Conservation (phyloP, 768 basidiomycete genomes). For the Trametopsis cervina region DNA sequence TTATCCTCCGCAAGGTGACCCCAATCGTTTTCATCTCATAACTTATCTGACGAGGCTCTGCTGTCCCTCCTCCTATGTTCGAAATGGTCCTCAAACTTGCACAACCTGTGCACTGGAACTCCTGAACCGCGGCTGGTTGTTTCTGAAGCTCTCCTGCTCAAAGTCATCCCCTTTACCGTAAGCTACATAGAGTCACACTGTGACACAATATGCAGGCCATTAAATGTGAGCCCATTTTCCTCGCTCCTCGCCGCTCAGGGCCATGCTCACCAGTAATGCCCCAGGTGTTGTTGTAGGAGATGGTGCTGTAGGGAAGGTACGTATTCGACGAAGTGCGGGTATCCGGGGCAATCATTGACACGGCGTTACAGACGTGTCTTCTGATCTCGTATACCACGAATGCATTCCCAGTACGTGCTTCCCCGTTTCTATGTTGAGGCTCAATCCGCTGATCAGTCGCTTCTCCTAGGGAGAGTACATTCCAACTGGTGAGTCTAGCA, state of each 20-base stretch:
- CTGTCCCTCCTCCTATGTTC: constrained; percentile 6
- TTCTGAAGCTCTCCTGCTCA: not conserved
- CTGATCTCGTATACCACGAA: constrained; percentile 99
- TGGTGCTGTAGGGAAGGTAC: constrained; percentile 96
- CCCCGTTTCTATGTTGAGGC: constrained; percentile 5
- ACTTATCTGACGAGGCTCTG: constrained; percentile 11
- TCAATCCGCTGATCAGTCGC: constrained; percentile 13
- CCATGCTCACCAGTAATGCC: constrained; percentile 24
- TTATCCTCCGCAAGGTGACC: constrained; percentile 7
- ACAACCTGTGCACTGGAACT: too few species aligned
- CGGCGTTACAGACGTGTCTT: constrained; percentile 75
- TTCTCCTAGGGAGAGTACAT: constrained; percentile 83
- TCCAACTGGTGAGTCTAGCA: constrained; percentile 63
- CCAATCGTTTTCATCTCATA: constrained; percentile 7
- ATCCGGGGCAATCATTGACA: constrained; percentile 17
- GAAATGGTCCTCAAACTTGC: not conserved
- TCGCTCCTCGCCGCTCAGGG: constrained; percentile 1
- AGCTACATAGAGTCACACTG: constrained; percentile 18
- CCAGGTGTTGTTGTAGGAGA: constrained; percentile 97
- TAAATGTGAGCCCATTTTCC: constrained; percentile 57
- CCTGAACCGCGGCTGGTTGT: too few species aligned
- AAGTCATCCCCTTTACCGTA: not conserved
- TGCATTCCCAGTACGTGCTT: constrained; percentile 77
- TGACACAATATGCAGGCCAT: constrained; percentile 72
- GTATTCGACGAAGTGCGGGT: constrained; percentile 20